phyloP scores from a whole-genome alignment of 257 asterid genomes.

The Mitragyna speciosa region DNA sequence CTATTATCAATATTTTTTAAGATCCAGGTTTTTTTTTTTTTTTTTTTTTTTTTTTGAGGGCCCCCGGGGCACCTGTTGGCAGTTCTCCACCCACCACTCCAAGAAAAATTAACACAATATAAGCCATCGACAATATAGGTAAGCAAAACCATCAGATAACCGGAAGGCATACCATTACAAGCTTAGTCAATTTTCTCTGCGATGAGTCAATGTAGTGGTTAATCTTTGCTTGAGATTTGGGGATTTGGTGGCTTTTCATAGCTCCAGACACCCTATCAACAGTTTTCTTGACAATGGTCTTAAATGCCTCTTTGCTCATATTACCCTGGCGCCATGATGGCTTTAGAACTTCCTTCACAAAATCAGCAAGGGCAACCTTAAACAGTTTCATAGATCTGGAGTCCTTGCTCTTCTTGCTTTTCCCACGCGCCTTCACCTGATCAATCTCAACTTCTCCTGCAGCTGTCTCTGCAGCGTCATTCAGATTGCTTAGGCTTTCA shows the following conservation, averaged over 20 bases:
- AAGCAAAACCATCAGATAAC: slow-evolving; percentile 9
- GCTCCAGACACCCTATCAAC: slow-evolving; percentile 98
- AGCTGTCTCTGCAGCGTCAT: slow-evolving; percentile 45
- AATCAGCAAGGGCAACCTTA: slow-evolving; percentile 72
- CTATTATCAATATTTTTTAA: not conserved
- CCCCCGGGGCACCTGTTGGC: too few species aligned
- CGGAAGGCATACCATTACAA: slow-evolving; percentile 77
- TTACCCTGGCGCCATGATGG: slow-evolving; percentile 99
- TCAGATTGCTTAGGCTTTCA: slow-evolving; percentile 61
- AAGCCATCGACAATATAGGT: not conserved
- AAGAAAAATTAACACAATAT: not conserved
- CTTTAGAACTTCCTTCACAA: slow-evolving; percentile 90
- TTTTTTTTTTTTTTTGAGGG: too few species aligned
- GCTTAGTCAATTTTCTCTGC: slow-evolving; percentile 85
- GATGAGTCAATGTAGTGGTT: slow-evolving; percentile 85
- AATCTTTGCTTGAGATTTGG: slow-evolving; percentile 82
- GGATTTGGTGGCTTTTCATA: slow-evolving; percentile 75
- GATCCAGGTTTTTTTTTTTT: too few species aligned
- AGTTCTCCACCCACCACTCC: too few species aligned
- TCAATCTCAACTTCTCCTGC: slow-evolving; percentile 71
- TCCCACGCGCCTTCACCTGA: slow-evolving; percentile 63
- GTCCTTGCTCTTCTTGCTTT: slow-evolving; percentile 62
- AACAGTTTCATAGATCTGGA: slow-evolving; percentile 67
- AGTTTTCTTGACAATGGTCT: slow-evolving; percentile 98
- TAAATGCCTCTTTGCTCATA: slow-evolving; percentile 99